phyloP scores from a whole-genome alignment of 495 filamentous ascomycete species.

The Aspergillus ostianus region DNA sequence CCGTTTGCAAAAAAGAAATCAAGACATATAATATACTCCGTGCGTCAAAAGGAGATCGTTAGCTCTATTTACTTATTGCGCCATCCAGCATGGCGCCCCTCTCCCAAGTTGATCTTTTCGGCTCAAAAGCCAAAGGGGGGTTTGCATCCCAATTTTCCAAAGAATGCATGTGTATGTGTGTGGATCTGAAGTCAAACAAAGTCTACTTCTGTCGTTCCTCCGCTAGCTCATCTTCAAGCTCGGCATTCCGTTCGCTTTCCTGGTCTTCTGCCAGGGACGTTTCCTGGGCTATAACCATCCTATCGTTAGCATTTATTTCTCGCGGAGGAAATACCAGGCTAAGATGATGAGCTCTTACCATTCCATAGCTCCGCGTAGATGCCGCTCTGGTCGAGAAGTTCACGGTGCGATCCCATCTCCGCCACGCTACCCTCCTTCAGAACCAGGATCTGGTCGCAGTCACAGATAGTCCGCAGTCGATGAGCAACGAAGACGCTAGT shows the following conservation, averaged over 20 bases:
- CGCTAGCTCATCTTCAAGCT: slow-evolving; percentile 19
- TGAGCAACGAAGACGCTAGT: slow-evolving; percentile 96
- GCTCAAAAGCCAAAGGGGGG: neutral
- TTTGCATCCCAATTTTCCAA: too few species aligned
- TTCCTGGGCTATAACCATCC: slow-evolving; percentile 41
- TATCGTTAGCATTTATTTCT: neutral
- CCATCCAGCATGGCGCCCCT: neutral
- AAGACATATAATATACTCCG: neutral
- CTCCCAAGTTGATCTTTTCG: neutral
- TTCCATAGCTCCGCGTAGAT: slow-evolving; percentile 92
- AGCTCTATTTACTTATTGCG: slow-evolving; percentile 2
- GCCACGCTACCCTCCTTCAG: slow-evolving; percentile 78
- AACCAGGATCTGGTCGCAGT: slow-evolving; percentile 93
- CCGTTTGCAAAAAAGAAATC: neutral
- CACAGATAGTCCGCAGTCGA: slow-evolving; percentile 86
- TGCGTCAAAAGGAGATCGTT: neutral
- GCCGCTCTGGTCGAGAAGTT: slow-evolving; percentile 75
- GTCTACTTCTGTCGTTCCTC: slow-evolving; percentile 13
- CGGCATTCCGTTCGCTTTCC: slow-evolving; percentile 27
- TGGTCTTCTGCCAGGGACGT: slow-evolving; percentile 37
- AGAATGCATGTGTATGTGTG: neutral
- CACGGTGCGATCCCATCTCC: slow-evolving; percentile 80
- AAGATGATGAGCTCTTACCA: slow-evolving; percentile 50
- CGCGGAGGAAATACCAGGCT: neutral
- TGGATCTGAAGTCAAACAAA: neutral